Evolutionary conservation across 2,329 filamentous ascomycete species (phyloP).

Genomic region (Trichophyton simii): DNA sequence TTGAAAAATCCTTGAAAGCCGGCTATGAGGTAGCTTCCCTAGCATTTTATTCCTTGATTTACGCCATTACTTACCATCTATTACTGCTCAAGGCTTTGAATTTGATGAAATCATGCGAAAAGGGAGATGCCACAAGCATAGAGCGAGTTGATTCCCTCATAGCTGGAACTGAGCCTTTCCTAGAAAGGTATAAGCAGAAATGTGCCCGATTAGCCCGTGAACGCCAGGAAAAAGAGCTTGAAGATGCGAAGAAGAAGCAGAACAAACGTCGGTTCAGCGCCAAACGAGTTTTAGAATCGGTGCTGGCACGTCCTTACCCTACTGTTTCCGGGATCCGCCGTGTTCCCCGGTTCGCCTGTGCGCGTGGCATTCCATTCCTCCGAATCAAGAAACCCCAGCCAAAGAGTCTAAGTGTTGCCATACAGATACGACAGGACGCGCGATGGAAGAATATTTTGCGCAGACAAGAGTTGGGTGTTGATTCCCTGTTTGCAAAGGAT

Average conservation of each 20-base stretch:
- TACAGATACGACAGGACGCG: constrained; percentile 25
- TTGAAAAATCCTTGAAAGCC: constrained; percentile 28
- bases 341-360: constrained; percentile 31
- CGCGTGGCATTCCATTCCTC: constrained; percentile 31
- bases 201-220: neutral
- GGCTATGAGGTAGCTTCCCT: constrained; percentile 28
- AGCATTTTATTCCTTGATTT: neutral
- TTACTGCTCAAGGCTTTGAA: constrained; percentile 24
- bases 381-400: constrained; percentile 36
- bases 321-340: constrained; percentile 26
- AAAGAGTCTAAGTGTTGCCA: constrained; percentile 25
- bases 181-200: constrained; percentile 11
- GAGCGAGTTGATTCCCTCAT: constrained; percentile 20
- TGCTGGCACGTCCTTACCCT: constrained; percentile 25
- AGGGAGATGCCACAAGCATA: constrained; percentile 18
- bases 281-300: constrained; percentile 14
- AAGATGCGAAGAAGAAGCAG: neutral
- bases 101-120: constrained; percentile 24
- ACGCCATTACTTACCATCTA: neutral
- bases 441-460: constrained; percentile 25
- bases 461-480: constrained; percentile 21
- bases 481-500: constrained; percentile 24
- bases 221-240: neutral
- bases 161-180: constrained; percentile 15
- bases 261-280: neutral